Evolutionary conservation across 148 eudicot species (phyloP).

Genomic region (Chenopodium berlandieri): DNA sequence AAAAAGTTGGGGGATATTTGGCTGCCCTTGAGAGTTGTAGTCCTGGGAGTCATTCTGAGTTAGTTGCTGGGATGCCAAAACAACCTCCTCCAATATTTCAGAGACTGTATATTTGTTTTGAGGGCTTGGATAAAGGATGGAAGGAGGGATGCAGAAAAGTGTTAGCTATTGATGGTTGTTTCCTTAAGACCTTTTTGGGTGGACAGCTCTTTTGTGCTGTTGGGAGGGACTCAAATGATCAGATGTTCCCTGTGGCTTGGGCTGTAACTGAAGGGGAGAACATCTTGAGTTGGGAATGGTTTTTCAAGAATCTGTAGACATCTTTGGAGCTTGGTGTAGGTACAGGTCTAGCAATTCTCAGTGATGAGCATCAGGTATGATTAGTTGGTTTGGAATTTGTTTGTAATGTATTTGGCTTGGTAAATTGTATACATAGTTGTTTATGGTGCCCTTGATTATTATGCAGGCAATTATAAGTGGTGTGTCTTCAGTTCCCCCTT

Average conservation of each 20-base stretch:
- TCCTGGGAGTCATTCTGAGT: neutral
- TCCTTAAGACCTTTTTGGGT: neutral
- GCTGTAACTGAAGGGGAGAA: neutral
- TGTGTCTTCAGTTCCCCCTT: neutral
- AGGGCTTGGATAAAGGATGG: neutral
- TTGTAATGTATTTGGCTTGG: too few species aligned
- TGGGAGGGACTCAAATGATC: constrained; percentile 5
- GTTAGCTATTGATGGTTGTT: neutral
- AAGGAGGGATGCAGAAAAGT: neutral
- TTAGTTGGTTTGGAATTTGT: too few species aligned
- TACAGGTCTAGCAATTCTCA: neutral
- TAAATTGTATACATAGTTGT: neutral
- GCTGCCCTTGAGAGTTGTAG: neutral
- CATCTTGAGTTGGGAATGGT: neutral
- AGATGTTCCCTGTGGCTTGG: constrained; percentile 11
- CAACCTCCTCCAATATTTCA: neutral
- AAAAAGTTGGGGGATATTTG: neutral
- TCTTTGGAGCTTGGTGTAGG: neutral
- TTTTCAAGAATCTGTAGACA: neutral
- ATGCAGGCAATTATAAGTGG: neutral
- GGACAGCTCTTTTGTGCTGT: neutral
- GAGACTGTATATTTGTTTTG: neutral
- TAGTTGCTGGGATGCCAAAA: neutral
- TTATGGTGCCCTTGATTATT: too few species aligned
- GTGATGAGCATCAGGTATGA: neutral